Evolutionary conservation across 2,329 filamentous ascomycete genomes (phyloP), one percentile per base, ranked within the genome.

Genomic region (Neophaeococcomyces aloes): DNA sequence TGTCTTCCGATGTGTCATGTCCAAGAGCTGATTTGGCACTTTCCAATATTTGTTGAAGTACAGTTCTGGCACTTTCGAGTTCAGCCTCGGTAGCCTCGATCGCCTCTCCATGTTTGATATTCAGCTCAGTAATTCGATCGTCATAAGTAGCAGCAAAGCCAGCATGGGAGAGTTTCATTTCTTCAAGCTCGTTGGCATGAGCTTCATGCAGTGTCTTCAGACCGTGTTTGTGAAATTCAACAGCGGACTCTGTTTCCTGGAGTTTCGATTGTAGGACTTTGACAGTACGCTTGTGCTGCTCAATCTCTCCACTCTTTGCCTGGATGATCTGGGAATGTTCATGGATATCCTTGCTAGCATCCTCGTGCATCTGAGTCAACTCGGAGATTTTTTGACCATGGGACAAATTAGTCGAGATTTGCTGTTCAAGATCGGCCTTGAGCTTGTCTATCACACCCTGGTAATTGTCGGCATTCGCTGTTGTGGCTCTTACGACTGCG

Each of bases 351-450:
- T 73, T 65, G 55, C 78, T 76, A 39, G 83, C 75, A 19, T 73
- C 71, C 25, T 74, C 62, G 58, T 93, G 82, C 3, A 81, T 76
- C 50, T 79, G 66, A 61, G 94, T 86, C 11, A 94, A 71, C 51
- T 83, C 76, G 2, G 78, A 71, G 23, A 94, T 79, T 55, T 80
- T 84, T 30, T 73, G 60, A 10, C 78, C 70, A 55, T 88, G 85
- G 52, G 69, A 72, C 50, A 75, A 73, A 54, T 93, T 81, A 29
- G 83, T 76, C 3, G 73, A 67, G 65, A 84, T 88, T 65, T 94
- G 87, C 58, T 86, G 79, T 40, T 88, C 79, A 42, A 95, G 81
- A 59, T 94, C 81, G 47, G 66, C 72, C 49, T 83, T 82, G 32
- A 95, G 65, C 34, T 69, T 70, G 29, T 70, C 66, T 27, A 84